Conservation (phyloP, 2,329 filamentous ascomycete species). For the Endoconidiophora polonica region DNA sequence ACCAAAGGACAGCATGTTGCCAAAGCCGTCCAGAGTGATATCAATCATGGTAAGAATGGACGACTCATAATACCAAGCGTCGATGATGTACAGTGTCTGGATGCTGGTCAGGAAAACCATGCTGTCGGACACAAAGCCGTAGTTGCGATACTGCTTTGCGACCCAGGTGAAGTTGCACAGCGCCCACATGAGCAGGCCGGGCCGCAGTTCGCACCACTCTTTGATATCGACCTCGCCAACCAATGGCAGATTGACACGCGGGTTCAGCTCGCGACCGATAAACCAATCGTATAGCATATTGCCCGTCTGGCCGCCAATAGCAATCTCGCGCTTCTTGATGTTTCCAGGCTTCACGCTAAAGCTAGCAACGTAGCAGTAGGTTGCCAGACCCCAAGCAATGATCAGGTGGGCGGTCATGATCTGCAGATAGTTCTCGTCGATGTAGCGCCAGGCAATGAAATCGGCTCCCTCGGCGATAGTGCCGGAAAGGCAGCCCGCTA, state of each 20-base stretch:
- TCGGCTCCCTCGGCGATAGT: slow-evolving; percentile 62
- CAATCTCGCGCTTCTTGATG: slow-evolving; percentile 56
- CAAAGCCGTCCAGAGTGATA: slow-evolving; percentile 82
- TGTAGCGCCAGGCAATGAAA: slow-evolving; percentile 81
- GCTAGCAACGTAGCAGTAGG: slow-evolving; percentile 65
- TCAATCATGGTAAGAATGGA: slow-evolving; percentile 89
- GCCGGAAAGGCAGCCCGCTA: slow-evolving; percentile 55
- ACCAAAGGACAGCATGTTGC: slow-evolving; percentile 86
- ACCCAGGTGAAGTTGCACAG: slow-evolving; percentile 72
- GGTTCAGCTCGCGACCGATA: slow-evolving; percentile 90
- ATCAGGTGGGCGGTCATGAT: slow-evolving; percentile 70
- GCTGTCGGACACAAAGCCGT: slow-evolving; percentile 70
- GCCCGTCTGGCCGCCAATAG: slow-evolving; percentile 63
- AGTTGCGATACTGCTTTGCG: slow-evolving; percentile 73
- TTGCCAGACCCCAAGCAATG: slow-evolving; percentile 55
- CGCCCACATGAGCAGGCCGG: slow-evolving; percentile 78
- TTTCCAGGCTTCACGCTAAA: slow-evolving; percentile 70
- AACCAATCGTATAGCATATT: slow-evolving; percentile 92
- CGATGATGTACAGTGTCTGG: slow-evolving; percentile 70
- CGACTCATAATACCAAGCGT: slow-evolving; percentile 73
- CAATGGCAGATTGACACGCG: slow-evolving; percentile 60
- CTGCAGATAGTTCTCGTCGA: slow-evolving; percentile 79
- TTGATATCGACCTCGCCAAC: slow-evolving; percentile 84
- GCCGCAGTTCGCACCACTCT: slow-evolving; percentile 76
- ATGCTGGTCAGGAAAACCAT: slow-evolving; percentile 64